A percentile compares a stretch with the other conserved stretches of the same genome.
phyloP scores from a whole-genome alignment of 768 basidiomycete species.

The Mrakia frigida region DNA sequence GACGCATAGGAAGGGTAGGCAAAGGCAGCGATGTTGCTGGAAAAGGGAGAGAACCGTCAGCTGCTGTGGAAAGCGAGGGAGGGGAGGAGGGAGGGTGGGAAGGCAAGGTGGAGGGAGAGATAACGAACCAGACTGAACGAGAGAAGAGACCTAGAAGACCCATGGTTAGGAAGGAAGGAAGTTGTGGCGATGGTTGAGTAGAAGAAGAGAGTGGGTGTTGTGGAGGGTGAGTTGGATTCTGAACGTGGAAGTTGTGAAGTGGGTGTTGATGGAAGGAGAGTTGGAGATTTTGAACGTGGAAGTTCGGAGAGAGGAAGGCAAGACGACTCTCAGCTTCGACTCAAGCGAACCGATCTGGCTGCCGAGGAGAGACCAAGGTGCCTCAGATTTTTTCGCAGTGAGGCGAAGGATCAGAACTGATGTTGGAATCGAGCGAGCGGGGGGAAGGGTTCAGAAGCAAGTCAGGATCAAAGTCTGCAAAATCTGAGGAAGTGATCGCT shows the following conservation, averaged over 20 bases:
- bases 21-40: slow-evolving; percentile 50
- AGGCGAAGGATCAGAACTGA: no score
- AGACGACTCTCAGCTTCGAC: neutral
- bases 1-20: slow-evolving; percentile 92
- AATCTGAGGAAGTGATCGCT: no score
- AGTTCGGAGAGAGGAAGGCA: neutral
- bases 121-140: slow-evolving; percentile 12
- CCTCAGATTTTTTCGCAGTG: no score
- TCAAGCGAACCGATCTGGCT: no score
- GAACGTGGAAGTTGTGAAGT: neutral
- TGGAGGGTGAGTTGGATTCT: neutral
- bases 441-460: no score
- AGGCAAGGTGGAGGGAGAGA: neutral
- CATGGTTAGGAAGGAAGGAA: neutral
- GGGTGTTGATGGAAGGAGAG: neutral
- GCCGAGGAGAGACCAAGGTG: no score
- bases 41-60: neutral
- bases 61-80: no score
- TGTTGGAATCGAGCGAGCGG: no score
- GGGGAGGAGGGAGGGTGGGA: no score
- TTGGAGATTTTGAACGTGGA: neutral
- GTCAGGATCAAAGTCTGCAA: no score
- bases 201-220: neutral
- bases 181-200: neutral
- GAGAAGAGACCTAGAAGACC: slow-evolving; percentile 29